Evolutionary conservation across 495 filamentous ascomycete species (phyloP), one percentile per base, ranked within the genome.

Genomic region (Podospora didyma): DNA sequence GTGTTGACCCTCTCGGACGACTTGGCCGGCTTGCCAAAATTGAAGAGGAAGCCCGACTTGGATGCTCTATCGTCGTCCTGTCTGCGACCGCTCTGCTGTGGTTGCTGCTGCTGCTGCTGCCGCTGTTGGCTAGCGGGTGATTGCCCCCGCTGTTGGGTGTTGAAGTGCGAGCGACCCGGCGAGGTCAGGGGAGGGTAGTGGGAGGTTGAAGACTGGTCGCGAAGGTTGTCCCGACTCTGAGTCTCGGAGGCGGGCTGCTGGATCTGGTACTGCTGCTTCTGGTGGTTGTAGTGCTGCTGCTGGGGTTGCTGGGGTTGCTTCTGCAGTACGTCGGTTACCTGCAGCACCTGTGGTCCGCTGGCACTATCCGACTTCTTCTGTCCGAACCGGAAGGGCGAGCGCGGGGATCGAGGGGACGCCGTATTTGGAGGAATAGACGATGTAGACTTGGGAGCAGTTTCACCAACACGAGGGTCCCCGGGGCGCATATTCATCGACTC

Each of bases 371-470:
- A 21, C 51, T 65, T 73, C 58, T 65, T 63, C 54, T 65, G 67
- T 62, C 61, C 72, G 66, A 74, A 73, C 34, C 72, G 68, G 61
- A 80, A 76, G 7, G 79, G 79, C 19, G 79, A 81, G 60, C 71
- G 78, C 51, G 79, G 79, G 20, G 79, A 79, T 60, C 71, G 75
- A 42, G 78, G 78, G 50, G 78, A 80, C 53, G 62, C 74, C 42
- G 74, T 59, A 56, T 74, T 65, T 62, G 68, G 54, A 37, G 69
- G 63, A 53, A 66, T 72, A 53, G 61, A 63, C 51, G 69, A 62
- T 52, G 67, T 72, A 53, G 61, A 63, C 51, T 68, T 65, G 49
- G 67, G 71, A 55, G 70, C 68, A 46, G 65, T 69, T 65, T 73
- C 70, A 67, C 59, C 65, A 64, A 61, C 57, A 59, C 66, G 58